Conservation (phyloP, 2,329 filamentous ascomycete genomes). For the Clonostachys solani region DNA sequence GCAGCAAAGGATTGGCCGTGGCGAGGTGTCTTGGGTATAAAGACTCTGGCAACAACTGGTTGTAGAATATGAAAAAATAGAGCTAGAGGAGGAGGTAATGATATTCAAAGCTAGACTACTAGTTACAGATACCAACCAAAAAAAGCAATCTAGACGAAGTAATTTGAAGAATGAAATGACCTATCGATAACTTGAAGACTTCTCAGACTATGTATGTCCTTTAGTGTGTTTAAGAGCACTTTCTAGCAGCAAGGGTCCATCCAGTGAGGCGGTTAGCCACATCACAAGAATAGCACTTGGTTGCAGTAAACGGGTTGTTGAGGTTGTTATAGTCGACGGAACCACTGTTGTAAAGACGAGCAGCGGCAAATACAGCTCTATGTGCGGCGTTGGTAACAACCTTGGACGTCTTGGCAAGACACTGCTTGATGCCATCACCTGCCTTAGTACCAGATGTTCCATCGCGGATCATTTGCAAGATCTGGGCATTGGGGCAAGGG, state of each 20-base stretch:
- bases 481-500: constrained; percentile 5
- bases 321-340: constrained; percentile 13
- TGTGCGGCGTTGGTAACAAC: constrained; percentile 1
- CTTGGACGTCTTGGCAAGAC: constrained; percentile 1
- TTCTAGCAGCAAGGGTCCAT: constrained; percentile 9
- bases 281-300: constrained; percentile 12
- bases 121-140: too few relatives aligned
- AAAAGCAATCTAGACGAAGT: too few relatives aligned
- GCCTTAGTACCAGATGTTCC: constrained; percentile 6
- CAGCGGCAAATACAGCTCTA: constrained; percentile 8
- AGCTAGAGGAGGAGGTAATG: too few relatives aligned
- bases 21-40: too few relatives aligned
- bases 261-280: constrained; percentile 13
- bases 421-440: constrained; percentile 8
- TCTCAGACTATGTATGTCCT: too few relatives aligned
- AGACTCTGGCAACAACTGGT: too few relatives aligned
- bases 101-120: too few relatives aligned
- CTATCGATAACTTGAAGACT: too few relatives aligned
- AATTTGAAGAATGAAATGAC: too few relatives aligned
- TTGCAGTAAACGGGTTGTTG: constrained; percentile 9
- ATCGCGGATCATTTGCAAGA: constrained; percentile 9
- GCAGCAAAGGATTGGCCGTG: too few relatives aligned
- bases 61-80: too few relatives aligned
- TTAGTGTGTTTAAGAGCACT: not conserved
- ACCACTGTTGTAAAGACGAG: constrained; percentile 13